Conservation (phyloP, 306 rosid genomes). For the Morella rubra region DNA sequence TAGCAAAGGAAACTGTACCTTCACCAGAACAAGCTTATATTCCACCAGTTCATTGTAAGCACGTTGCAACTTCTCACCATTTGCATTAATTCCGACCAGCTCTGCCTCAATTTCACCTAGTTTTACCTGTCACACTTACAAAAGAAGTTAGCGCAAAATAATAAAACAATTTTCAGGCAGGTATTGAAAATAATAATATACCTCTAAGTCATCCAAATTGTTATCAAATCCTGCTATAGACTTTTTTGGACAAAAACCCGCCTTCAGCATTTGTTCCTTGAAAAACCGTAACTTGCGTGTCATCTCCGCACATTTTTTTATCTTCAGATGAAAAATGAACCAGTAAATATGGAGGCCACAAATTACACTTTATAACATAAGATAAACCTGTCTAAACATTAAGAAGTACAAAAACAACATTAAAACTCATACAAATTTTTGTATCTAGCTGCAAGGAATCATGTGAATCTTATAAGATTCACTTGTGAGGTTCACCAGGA, state of each 20-base stretch:
- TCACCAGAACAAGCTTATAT: slow-evolving; percentile 85
- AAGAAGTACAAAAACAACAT: neutral
- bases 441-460: neutral
- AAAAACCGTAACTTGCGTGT: slow-evolving; percentile 84
- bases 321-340: slow-evolving; percentile 45
- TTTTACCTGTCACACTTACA: slow-evolving; percentile 58
- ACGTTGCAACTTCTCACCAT: slow-evolving; percentile 90
- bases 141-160: neutral
- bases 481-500: neutral
- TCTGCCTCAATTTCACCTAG: slow-evolving; percentile 90
- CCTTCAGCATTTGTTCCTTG: slow-evolving; percentile 91
- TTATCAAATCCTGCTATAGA: slow-evolving; percentile 40
- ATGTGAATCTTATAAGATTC: slow-evolving; percentile 1
- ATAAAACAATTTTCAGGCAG: slow-evolving; percentile 1
- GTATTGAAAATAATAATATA: slow-evolving; percentile 25
- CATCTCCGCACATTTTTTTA: slow-evolving; percentile 93
- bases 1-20: slow-evolving; percentile 50
- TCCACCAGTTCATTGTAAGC: slow-evolving; percentile 84
- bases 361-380: slow-evolving; percentile 10
- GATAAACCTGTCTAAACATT: slow-evolving; percentile 9
- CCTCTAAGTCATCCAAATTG: slow-evolving; percentile 85
- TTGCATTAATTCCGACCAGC: slow-evolving; percentile 83
- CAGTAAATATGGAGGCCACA: slow-evolving; percentile 19
- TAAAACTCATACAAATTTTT: neutral
- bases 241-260: slow-evolving; percentile 57